A percentile compares a stretch with the other conserved stretches of the same genome.
phyloP scores from a whole-genome alignment of 305 asterid genomes.

The Solanum chacoense region DNA sequence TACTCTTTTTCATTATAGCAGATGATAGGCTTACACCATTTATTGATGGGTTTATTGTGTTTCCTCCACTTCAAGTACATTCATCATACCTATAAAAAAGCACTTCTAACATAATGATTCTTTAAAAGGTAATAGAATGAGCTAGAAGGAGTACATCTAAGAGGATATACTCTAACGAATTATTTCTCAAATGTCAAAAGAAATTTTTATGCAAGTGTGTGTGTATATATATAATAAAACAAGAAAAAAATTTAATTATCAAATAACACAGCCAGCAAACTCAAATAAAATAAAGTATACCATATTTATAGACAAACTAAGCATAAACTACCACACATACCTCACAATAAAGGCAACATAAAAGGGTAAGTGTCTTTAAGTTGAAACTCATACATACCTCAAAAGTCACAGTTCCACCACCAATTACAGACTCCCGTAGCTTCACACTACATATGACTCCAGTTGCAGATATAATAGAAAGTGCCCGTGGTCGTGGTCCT shows the following conservation, averaged over 20 bases:
- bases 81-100: too few species aligned
- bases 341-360: background rate
- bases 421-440: constrained; percentile 30
- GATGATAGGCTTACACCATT: too few species aligned
- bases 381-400: constrained; percentile 26
- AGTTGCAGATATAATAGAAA: constrained; percentile 43
- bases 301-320: background rate
- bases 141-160: background rate
- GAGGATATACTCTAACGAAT: background rate
- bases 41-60: too few species aligned
- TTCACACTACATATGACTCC: constrained; percentile 37
- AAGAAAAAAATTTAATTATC: background rate
- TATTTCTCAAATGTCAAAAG: background rate
- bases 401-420: constrained; percentile 37
- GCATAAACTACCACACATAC: background rate
- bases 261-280: background rate
- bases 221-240: background rate
- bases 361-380: background rate
- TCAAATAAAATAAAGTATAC: background rate
- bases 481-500: constrained; percentile 33
- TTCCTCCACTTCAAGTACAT: too few species aligned
- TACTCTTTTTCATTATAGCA: too few species aligned
- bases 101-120: too few species aligned
- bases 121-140: background rate
- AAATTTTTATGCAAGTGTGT: background rate